These are phyloP conservation scores for Pyrrhoderma noxium DNA, from an alignment of 1,284 basidiomycete species.

Conservation along the genomic window DNA sequence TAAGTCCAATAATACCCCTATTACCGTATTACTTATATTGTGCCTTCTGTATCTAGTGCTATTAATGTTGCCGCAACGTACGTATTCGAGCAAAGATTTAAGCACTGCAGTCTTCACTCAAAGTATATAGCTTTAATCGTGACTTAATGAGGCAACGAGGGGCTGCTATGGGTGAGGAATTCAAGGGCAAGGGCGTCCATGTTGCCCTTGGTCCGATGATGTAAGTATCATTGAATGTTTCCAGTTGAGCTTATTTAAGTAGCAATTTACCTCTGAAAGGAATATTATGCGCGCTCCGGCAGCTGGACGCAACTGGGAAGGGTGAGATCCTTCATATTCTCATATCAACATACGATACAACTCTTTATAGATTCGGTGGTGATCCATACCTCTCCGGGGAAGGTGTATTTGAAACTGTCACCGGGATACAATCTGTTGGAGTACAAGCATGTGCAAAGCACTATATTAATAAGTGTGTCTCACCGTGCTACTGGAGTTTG, in stretches of 20 bases:
- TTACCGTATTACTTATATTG: background rate
- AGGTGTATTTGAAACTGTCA: conserved; percentile 50
- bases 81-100: conserved; percentile 19
- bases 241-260: background rate
- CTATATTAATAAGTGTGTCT: conserved; percentile 44
- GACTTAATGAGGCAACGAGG: conserved; percentile 36
- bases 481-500: background rate
- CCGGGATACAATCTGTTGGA: conserved; percentile 58
- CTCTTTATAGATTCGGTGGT: conserved; percentile 18
- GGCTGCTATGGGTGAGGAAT: conserved; percentile 41
- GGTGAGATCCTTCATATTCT: conserved; percentile 1
- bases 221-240: background rate
- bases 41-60: conserved; percentile 28
- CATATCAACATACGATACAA: background rate
- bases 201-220: conserved; percentile 34
- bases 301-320: conserved; percentile 15
- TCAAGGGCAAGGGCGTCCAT: conserved; percentile 43
- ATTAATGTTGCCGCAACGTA: conserved; percentile 66
- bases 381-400: conserved; percentile 64
- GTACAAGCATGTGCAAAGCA: conserved; percentile 64
- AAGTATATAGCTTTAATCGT: conserved; percentile 46
- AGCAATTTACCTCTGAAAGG: conserved; percentile 5
- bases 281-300: conserved; percentile 16
- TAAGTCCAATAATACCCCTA: conserved; percentile 24
- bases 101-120: background rate